Evolutionary conservation across 495 filamentous ascomycete species (phyloP).

Genomic region (Neurospora sp.): DNA sequence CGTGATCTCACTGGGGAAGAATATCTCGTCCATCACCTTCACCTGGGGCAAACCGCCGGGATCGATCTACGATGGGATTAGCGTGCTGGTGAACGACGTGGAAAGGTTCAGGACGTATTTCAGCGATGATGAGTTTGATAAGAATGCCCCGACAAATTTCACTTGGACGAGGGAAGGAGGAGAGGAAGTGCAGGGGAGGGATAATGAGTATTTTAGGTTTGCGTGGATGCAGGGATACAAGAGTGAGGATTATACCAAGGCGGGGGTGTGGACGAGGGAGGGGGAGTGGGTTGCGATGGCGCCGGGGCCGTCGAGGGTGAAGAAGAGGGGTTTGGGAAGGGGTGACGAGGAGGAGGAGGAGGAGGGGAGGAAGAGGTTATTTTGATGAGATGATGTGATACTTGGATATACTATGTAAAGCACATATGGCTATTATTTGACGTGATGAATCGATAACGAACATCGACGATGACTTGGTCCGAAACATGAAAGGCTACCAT

Average conservation of each 20-base stretch:
- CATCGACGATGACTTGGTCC: not conserved
- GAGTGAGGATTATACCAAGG: slow-evolving; percentile 67
- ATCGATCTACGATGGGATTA: slow-evolving; percentile 68
- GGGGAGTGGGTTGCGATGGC: slow-evolving; percentile 58
- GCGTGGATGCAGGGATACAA: slow-evolving; percentile 62
- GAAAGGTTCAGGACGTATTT: slow-evolving; percentile 64
- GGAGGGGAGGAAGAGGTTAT: not conserved
- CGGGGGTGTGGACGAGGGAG: slow-evolving; percentile 63
- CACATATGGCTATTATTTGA: not conserved
- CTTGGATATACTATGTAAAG: not conserved
- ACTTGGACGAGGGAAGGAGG: slow-evolving; percentile 37
- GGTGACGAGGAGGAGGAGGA: not conserved
- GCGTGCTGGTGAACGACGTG: slow-evolving; percentile 88
- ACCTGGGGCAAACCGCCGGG: slow-evolving; percentile 43
- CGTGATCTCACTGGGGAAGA: slow-evolving; percentile 26
- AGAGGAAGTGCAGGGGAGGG: slow-evolving; percentile 30
- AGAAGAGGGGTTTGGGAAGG: slow-evolving; percentile 9
- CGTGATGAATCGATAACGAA: not conserved
- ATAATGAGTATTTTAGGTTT: slow-evolving; percentile 80
- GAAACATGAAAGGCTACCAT: not conserved
- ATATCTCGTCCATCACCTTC: slow-evolving; percentile 40
- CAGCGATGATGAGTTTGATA: slow-evolving; percentile 34
- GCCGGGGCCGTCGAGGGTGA: slow-evolving; percentile 34
- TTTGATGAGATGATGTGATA: not conserved
- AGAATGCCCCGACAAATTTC: slow-evolving; percentile 21